Evolutionary conservation across 805 yeast genomes (phyloP), one percentile per base, ranked within the genome.

Genomic region (Yamadazyma tumulicola): DNA sequence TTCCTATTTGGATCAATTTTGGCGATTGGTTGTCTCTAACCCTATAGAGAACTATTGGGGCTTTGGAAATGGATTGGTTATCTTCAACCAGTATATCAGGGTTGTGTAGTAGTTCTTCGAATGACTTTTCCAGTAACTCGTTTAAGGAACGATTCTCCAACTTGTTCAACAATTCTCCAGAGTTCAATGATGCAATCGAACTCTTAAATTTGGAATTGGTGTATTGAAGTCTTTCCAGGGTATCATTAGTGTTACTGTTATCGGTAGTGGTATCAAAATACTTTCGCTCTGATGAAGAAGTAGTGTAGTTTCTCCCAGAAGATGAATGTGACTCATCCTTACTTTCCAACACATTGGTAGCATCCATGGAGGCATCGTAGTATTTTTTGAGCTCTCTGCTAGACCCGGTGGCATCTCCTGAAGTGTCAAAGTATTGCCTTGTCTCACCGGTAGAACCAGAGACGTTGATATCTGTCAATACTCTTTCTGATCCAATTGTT

Each of bases 141-240:
- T 37, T 14, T 10, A 37, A 26, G 15, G 40, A 32, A n/a, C 32
- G 20, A 19, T 33, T 29, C 35, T 42, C 61, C 39, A 59, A 36
- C 39, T 49, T 46, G 37, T 38, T 34, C 29, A 60, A 38, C 31
- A 64, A 43, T 41, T 60, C 66, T 3, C 63, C 64, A 1, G 59
- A 49, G 24, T 31, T 35, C 17, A 35, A 17, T 2, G 46, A 42
- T 10, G 8, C 22, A 6, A 19, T 16, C 1, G 41, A 28, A 29
- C 32, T 17, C 18, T 16, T 31, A 6, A 18, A 9, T 9, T 7
- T 29, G 7, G 6, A 15, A 6, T 25, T 11, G n/a, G 16, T 15
- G 13, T 31, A 17, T 14, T 29, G 25, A 7, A 29, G n/a, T 25
- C 22, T 29, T 24, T 35, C 37, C 37, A 25, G 21, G 21, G 29